Conservation (phyloP, 2,329 filamentous ascomycete genomes). For the Aspergillus sp. region DNA sequence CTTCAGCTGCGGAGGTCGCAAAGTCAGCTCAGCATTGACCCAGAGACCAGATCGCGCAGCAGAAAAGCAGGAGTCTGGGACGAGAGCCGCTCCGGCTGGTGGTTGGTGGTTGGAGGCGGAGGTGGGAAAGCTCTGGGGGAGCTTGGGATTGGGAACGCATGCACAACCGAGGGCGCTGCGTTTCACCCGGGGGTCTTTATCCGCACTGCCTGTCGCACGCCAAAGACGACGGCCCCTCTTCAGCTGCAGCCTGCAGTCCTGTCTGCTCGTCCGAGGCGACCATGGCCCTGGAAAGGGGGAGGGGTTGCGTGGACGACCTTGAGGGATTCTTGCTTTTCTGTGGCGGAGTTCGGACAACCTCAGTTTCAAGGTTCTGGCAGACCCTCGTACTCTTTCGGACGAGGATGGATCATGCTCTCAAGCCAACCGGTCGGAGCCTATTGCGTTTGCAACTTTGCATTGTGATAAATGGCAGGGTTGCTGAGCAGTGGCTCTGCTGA, state of each 20-base stretch:
- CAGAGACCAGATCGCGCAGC: constrained; percentile 21
- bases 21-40: constrained; percentile 12
- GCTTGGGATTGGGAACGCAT: neutral
- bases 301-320: neutral
- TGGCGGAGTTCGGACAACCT: constrained; percentile 4
- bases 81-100: constrained; percentile 4
- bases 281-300: constrained; percentile 8
- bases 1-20: constrained; percentile 52
- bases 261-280: neutral
- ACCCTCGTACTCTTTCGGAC: neutral
- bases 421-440: neutral
- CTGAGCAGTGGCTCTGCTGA: neutral
- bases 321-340: neutral
- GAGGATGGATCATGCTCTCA: neutral
- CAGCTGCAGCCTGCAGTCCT: too few relatives aligned
- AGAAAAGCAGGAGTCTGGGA: constrained; percentile 2
- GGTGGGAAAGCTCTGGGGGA: constrained; percentile 2
- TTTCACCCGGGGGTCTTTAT: neutral
- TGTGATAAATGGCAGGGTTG: neutral
- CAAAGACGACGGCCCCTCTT: neutral
- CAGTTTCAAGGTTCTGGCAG: neutral
- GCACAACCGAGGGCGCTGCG: neutral
- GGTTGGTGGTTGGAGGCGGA: constrained; percentile 8
- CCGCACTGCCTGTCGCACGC: neutral
- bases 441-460: neutral